phyloP scores from a whole-genome alignment of 2,329 filamentous ascomycete species.

The Triangularia verruculosa region DNA sequence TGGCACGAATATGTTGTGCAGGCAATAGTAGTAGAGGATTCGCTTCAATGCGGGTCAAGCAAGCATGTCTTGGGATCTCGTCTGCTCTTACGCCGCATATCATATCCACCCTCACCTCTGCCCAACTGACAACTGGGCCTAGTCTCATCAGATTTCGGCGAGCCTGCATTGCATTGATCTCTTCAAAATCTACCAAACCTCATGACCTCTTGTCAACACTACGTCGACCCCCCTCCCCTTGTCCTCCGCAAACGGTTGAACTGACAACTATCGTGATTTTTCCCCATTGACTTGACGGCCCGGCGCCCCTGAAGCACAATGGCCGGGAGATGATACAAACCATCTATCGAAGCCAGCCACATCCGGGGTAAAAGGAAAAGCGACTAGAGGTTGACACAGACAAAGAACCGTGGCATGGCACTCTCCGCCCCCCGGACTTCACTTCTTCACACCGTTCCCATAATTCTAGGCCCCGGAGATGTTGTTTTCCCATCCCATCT shows the following conservation, averaged over 20 bases:
- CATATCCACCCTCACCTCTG: not conserved
- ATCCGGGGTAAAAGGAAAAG: not conserved
- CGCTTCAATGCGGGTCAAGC: not conserved
- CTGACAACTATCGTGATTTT: not conserved
- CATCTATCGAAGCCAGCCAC: not conserved
- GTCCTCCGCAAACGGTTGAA: not conserved
- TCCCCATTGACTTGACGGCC: not conserved
- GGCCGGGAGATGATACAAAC: not conserved
- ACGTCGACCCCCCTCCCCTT: not conserved
- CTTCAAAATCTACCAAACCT: not conserved
- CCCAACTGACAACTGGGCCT: not conserved
- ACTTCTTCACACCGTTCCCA: not conserved
- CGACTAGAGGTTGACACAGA: not conserved
- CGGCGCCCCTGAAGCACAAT: slow-evolving; percentile 4
- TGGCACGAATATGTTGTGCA: not conserved
- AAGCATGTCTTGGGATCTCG: not conserved
- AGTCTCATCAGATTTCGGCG: not conserved
- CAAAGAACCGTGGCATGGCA: not conserved
- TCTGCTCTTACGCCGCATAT: not conserved
- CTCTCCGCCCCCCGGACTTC: not conserved
- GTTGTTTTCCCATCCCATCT: not conserved
- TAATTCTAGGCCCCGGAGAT: not conserved
- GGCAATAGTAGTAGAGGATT: not conserved
- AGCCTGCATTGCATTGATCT: not conserved
- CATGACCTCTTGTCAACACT: not conserved